phyloP scores from a whole-genome alignment of 345 rosid species.

The Arabidopsis suecica region DNA sequence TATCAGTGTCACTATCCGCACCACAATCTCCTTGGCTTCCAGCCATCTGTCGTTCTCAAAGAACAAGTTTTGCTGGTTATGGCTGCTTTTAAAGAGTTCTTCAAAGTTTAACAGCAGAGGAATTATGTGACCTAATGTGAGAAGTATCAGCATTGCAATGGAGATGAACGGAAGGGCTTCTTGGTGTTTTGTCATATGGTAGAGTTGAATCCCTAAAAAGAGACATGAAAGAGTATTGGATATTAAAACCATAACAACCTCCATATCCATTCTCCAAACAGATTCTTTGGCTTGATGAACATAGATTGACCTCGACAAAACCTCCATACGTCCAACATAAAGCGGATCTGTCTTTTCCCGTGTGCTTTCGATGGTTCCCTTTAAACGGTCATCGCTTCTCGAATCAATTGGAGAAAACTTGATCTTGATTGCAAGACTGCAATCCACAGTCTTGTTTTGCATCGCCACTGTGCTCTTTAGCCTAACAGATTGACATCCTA shows the following conservation, averaged over 20 bases:
- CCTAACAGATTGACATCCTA: conserved; percentile 65
- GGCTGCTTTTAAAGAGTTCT: conserved; percentile 59
- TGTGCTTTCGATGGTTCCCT: conserved; percentile 73
- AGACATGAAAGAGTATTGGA: conserved; percentile 75
- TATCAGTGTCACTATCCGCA: conserved; percentile 76
- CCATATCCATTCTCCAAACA: conserved; percentile 91
- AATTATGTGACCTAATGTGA: conserved; percentile 79
- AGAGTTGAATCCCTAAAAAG: conserved; percentile 74
- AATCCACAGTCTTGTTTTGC: conserved; percentile 55
- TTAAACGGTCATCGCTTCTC: conserved; percentile 53
- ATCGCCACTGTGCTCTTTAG: conserved; percentile 32
- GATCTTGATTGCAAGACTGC: conserved; percentile 59
- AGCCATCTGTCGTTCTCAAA: conserved; percentile 81
- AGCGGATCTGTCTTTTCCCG: conserved; percentile 66
- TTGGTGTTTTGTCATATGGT: conserved; percentile 73
- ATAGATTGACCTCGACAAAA: conserved; percentile 65
- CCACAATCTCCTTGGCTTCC: conserved; percentile 81
- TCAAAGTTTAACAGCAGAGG: conserved; percentile 82
- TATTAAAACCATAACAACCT: conserved; percentile 75
- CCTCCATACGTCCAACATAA: conserved; percentile 60
- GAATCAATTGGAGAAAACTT: conserved; percentile 66
- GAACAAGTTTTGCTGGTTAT: conserved; percentile 58
- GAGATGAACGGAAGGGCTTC: conserved; percentile 76
- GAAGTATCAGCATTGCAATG: conserved; percentile 61
- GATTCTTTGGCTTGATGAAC: conserved; percentile 67